Conservation (phyloP, 2,329 filamentous ascomycete species). For the Aaosphaeria arxii region DNA sequence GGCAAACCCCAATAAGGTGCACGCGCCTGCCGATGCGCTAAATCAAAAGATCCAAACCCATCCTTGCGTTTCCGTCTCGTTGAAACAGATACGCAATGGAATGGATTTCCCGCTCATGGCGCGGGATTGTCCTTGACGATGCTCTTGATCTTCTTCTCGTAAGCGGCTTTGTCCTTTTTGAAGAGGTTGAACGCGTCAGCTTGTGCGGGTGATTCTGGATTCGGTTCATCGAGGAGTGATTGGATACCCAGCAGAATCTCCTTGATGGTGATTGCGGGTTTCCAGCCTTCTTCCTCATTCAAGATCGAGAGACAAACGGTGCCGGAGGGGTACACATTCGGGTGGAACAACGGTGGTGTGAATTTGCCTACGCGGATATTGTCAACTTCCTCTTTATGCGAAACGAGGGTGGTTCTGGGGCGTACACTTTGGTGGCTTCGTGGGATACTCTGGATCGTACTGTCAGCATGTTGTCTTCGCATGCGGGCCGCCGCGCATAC, state of each 20-base stretch:
- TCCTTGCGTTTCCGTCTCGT: too few relatives aligned
- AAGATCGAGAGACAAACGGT: slow-evolving; percentile 96
- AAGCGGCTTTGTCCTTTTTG: slow-evolving; percentile 83
- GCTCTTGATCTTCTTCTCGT: slow-evolving; percentile 82
- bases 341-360: slow-evolving; percentile 90
- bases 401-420: slow-evolving; percentile 9
- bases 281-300: slow-evolving; percentile 98
- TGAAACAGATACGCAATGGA: too few relatives aligned
- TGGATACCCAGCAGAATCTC: slow-evolving; percentile 96
- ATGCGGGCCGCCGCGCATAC: slow-evolving; percentile 49
- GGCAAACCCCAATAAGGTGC: too few relatives aligned
- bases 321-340: slow-evolving; percentile 96
- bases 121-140: slow-evolving; percentile 88
- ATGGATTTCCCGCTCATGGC: slow-evolving; percentile 45
- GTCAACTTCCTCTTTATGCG: not conserved
- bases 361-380: slow-evolving; percentile 73
- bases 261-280: slow-evolving; percentile 97
- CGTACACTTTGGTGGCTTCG: slow-evolving; percentile 97
- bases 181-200: slow-evolving; percentile 97
- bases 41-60: too few relatives aligned
- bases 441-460: slow-evolving; percentile 76
- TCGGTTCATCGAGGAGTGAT: slow-evolving; percentile 91
- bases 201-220: slow-evolving; percentile 94
- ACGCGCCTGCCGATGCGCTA: too few relatives aligned
- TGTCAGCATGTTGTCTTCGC: slow-evolving; percentile 1